Base-by-base conservation (phyloP, 352 stramenopile genomes). In the Phytophthora citricola region DNA sequence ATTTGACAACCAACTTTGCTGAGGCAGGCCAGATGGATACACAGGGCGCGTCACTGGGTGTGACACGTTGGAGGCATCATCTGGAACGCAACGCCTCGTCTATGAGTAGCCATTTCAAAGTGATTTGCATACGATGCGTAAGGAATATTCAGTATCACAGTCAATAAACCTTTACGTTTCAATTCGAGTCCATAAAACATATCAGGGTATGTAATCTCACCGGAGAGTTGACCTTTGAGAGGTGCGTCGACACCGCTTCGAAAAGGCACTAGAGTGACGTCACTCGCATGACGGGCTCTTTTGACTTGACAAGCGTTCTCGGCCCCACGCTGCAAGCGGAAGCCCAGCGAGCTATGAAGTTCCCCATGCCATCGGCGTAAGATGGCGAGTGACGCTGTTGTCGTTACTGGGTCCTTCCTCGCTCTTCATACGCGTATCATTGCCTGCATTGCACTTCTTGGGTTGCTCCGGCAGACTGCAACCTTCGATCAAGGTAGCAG, bases 191-290 rank as follows among this genome's bases (percentile, higher is more conserved):
- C 31, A 36, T 36, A 14, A 36, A 36, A 4, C 14, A 36, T 36
- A 11, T 9, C 3, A 36, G 31, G 31, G 11, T 36, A 14, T 36
- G 10, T 14, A 36, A 36, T 36, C 14, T 36, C 9, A 36, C 31
- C 3, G 31, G 9, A 36, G 8, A 36, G 31, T 36, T 36, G 31
- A 36, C 31, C 8, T 36, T 36, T 2, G 31, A 8, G 31, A 36
- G 22, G 44, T 22, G 44, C 45, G 56, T 63, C 56, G 26, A 56
- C 56, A 56, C 45, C 15, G 32, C 10, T 4, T 15, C 14, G 56
- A 49, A 63, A 56, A 8, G 8, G 32, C 32, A 17, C 10, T 15
- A 7, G 20, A 32, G 60, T 70, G 62, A 70, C 62, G 62, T 70
- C 62, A 70, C 62, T 48, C 29, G 27, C 17, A 41, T 29, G 12